These are phyloP conservation scores for Aspergillus tanneri DNA, from an alignment of 2,329 filamentous ascomycete species.

Conservation along the genomic window DNA sequence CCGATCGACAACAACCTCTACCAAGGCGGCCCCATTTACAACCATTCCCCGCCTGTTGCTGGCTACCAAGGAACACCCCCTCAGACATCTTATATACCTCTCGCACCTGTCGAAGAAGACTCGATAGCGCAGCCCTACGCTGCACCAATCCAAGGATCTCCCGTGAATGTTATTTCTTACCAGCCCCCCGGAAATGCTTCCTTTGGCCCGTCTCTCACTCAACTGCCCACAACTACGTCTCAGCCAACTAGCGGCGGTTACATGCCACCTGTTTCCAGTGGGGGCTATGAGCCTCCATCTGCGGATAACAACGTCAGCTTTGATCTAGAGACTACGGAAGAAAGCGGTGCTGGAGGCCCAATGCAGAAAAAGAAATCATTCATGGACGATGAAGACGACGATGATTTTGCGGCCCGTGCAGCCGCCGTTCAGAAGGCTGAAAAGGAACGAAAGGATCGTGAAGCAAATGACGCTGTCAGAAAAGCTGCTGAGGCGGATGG, in stretches of 20 bases:
- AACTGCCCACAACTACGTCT: slow-evolving; percentile 21
- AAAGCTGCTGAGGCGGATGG: slow-evolving; percentile 73
- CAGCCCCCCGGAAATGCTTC: slow-evolving; percentile 21
- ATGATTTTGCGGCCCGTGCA: slow-evolving; percentile 58
- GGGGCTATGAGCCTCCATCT: slow-evolving; percentile 40
- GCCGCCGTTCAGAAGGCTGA: slow-evolving; percentile 58
- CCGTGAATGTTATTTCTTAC: slow-evolving; percentile 31
- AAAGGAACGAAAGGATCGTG: slow-evolving; percentile 68
- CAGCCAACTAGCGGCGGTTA: slow-evolving; percentile 34
- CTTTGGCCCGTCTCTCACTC: slow-evolving; percentile 25
- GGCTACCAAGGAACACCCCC: slow-evolving; percentile 41
- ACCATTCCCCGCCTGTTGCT: slow-evolving; percentile 31
- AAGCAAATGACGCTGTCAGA: slow-evolving; percentile 81
- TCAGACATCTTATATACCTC: slow-evolving; percentile 38
- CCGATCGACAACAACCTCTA: slow-evolving; percentile 36
- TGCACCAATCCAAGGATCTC: slow-evolving; percentile 22
- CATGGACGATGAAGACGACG: slow-evolving; percentile 76
- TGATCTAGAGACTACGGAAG: slow-evolving; percentile 50
- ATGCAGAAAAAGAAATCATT: slow-evolving; percentile 73
- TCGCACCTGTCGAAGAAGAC: slow-evolving; percentile 43
- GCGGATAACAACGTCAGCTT: slow-evolving; percentile 37
- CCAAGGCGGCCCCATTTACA: slow-evolving; percentile 31
- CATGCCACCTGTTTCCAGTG: slow-evolving; percentile 29
- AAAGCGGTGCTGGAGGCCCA: slow-evolving; percentile 55
- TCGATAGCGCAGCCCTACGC: slow-evolving; percentile 28